phyloP scores from a whole-genome alignment of 1,139 yeast species.

The Geotrichum histeridarum region DNA sequence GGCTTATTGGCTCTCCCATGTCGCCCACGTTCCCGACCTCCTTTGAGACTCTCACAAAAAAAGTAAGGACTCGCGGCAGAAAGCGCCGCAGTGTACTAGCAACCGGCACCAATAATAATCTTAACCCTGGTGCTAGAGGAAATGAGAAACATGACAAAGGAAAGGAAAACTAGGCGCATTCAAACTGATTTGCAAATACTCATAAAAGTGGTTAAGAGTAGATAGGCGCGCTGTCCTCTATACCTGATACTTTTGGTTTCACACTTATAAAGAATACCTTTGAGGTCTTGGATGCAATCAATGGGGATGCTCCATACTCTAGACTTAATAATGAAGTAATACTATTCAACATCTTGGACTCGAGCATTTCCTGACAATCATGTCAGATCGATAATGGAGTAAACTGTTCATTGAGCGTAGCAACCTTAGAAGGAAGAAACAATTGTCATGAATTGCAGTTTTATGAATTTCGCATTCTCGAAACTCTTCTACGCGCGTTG shows the following conservation, averaged over 20 bases:
- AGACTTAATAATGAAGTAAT: not conserved
- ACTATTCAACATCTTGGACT: no score
- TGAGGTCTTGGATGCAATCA: not conserved
- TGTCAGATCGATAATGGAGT: no score
- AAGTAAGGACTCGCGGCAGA: conserved; percentile 14
- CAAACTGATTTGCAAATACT: not conserved
- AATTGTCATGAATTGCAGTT: no score
- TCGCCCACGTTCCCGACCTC: conserved; percentile 16
- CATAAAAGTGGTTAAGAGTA: not conserved
- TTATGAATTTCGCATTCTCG: no score
- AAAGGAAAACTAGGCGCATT: not conserved
- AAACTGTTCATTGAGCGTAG: no score
- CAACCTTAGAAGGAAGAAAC: no score
- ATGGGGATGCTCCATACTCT: not conserved
- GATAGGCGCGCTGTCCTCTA: conserved; percentile 1
- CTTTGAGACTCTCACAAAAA: conserved; percentile 16
- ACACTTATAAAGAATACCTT: not conserved
- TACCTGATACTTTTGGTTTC: not conserved
- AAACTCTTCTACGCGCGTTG: no score
- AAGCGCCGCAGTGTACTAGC: conserved; percentile 12
- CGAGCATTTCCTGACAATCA: no score
- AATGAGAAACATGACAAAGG: not conserved
- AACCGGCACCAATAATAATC: conserved; percentile 1
- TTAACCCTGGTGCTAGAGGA: not conserved
- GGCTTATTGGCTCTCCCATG: conserved; percentile 9